A percentile compares a stretch with the other conserved stretches of the same genome.
Evolutionary conservation across 2,329 filamentous ascomycete species (phyloP).

Genomic region (Byssoonygena ceratinophila): DNA sequence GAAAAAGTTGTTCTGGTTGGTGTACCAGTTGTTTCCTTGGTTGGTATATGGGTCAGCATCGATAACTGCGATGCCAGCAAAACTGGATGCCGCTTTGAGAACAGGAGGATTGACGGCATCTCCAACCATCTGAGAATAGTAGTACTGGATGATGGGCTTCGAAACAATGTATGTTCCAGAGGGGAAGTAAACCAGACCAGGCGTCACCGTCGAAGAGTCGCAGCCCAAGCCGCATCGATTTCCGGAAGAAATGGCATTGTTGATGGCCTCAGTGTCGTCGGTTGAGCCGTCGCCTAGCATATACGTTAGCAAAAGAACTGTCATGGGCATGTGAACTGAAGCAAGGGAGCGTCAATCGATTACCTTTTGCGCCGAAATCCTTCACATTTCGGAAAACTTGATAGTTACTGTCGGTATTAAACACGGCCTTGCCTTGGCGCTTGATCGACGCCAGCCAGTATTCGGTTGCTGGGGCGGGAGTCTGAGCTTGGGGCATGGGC

Average conservation of each 20-base stretch:
- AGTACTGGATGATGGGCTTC: slow-evolving; percentile 65
- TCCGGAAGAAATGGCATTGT: slow-evolving; percentile 66
- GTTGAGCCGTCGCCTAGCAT: slow-evolving; percentile 51
- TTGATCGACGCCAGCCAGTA: slow-evolving; percentile 62
- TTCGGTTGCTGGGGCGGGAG: slow-evolving; percentile 15
- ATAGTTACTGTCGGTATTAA: slow-evolving; percentile 47
- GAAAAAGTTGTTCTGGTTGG: slow-evolving; percentile 76
- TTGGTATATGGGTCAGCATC: slow-evolving; percentile 75
- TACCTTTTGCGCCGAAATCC: slow-evolving; percentile 63
- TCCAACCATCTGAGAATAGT: slow-evolving; percentile 88
- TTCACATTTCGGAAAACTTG: slow-evolving; percentile 67
- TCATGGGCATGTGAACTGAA: no score
- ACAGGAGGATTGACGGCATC: slow-evolving; percentile 63
- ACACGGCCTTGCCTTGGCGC: slow-evolving; percentile 59
- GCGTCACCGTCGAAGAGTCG: slow-evolving; percentile 71
- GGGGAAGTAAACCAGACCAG: slow-evolving; percentile 85
- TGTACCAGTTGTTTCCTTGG: slow-evolving; percentile 61
- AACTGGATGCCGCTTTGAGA: slow-evolving; percentile 61
- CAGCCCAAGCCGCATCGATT: slow-evolving; percentile 70
- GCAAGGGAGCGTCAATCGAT: slow-evolving; percentile 30
- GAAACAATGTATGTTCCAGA: slow-evolving; percentile 75
- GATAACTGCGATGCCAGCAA: slow-evolving; percentile 77
- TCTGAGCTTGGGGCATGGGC: slow-evolving; percentile 18
- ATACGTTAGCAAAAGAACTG: slow-evolving; percentile 22
- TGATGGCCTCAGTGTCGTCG: slow-evolving; percentile 85